Percentiles rank a stretch among this genome's conserved stretches.
phyloP scores from a whole-genome alignment of 805 yeast genomes.

The Grigorovia yakushimaensis region DNA sequence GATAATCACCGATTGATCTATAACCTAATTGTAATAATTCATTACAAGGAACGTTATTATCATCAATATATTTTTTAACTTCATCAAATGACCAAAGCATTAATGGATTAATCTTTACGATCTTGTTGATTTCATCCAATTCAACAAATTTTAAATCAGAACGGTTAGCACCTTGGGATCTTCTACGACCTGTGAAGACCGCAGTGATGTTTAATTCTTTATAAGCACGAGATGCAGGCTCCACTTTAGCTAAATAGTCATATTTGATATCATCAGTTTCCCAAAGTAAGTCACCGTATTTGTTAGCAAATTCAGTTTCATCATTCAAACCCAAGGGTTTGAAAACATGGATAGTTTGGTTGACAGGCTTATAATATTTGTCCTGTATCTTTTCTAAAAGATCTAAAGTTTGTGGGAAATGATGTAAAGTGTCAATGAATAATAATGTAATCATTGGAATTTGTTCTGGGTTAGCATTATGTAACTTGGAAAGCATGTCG shows the following conservation, averaged over 20 bases:
- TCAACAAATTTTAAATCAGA: conserved; percentile 65
- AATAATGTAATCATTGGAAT: conserved; percentile 48
- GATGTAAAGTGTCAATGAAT: conserved; percentile 84
- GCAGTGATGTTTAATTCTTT: conserved; percentile 62
- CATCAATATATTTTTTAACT: conserved; percentile 60
- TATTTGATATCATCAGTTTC: conserved; percentile 69
- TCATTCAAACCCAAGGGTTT: conserved; percentile 49
- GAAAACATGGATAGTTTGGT: conserved; percentile 46
- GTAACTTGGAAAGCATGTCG: conserved; percentile 62
- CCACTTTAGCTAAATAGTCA: conserved; percentile 84
- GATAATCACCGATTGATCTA: conserved; percentile 91
- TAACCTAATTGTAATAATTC: conserved; percentile 77
- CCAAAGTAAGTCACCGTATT: conserved; percentile 77
- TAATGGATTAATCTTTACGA: conserved; percentile 82
- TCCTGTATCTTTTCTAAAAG: conserved; percentile 49
- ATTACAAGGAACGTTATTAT: conserved; percentile 73
- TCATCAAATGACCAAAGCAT: conserved; percentile 71
- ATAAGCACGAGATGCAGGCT: conserved; percentile 84
- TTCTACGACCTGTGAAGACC: conserved; percentile 85
- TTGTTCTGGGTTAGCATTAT: conserved; percentile 11
- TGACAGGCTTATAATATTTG: conserved; percentile 35
- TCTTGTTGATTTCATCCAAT: conserved; percentile 55
- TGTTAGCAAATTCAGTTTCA: conserved; percentile 52
- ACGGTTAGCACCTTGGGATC: conserved; percentile 83
- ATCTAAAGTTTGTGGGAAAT: conserved; percentile 87